Base-by-base conservation (phyloP, 169 alveolate genomes). In the Cryptosporidium tyzzeri region DNA sequence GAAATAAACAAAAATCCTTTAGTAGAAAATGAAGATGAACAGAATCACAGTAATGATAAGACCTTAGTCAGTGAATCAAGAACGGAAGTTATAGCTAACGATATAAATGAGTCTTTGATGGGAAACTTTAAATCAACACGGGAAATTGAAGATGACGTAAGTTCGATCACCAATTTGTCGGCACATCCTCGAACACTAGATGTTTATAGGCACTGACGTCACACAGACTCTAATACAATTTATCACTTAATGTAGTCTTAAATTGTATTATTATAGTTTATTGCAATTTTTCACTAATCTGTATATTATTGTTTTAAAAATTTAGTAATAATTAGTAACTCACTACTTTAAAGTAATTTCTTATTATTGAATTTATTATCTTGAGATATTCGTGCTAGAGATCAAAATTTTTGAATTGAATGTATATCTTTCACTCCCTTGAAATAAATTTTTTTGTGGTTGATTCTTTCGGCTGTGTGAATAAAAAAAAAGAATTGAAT, bases 211-310 rank as follows among this genome's bases (percentile, higher is more conserved):
- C 67, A 55, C 8, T 55, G 29, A 23, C 1, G 23, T 55, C 35
- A 21, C 67, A 4, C 37, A 55, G 37, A 21, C 23, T 55, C 29
- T 3, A 55, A 65, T 33, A 31, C 41, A 26, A 65, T 65, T 65
- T 65, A 31, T 65, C 33, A 44, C 50, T 65, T 8, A 23, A 21
- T 65, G 33, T 31, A 65, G 50, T 44, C 33, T 33, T 65, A 65
- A 65, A 65, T 65, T 65, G 71, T 29, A 65, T 26, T 9, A 65
- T 65, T 65, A 65, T 65, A 65, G 18, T 33, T 65, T 65, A 65
- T 65, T 65, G 71, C 71, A 65, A 31, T 65, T 65, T 65, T 51
- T 37, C 48, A 65, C 48, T 65, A 65, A 16, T 7, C 5, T 31
- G 51, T 62, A 65, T 65, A 65, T 65, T 33, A 65, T 65, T 31